A percentile compares a stretch with the other conserved stretches of the same genome.
These are phyloP conservation scores for Tephrocybe sp. DNA, from an alignment of 768 basidiomycete genomes.

Conservation along the genomic window DNA sequence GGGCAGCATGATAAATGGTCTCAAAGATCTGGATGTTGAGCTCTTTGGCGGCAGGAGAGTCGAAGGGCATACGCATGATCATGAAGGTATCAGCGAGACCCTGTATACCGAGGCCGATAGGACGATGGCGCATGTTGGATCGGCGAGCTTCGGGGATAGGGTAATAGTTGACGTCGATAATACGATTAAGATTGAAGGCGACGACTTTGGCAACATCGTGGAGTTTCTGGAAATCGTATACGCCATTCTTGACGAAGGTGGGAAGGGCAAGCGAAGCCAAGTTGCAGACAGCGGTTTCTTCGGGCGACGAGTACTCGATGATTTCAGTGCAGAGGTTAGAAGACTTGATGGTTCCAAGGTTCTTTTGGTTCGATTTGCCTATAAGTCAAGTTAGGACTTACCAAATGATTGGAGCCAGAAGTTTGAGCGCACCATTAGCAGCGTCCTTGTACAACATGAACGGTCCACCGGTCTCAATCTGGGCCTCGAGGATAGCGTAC, in stretches of 20 bases:
- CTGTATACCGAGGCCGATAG: constrained; percentile 96
- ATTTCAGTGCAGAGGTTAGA: constrained; percentile 99
- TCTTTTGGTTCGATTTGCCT: constrained; percentile 98
- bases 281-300: constrained; percentile 98
- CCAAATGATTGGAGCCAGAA: neutral
- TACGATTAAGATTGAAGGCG: constrained; percentile 86
- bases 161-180: constrained; percentile 96
- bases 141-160: constrained; percentile 87
- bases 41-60: constrained; percentile 78
- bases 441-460: constrained; percentile 99
- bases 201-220: constrained; percentile 95
- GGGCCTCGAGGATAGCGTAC: constrained; percentile 95
- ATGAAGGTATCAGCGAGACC: constrained; percentile 98
- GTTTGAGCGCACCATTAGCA: constrained; percentile 67
- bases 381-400: neutral
- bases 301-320: constrained; percentile 95
- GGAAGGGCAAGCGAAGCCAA: constrained; percentile 96
- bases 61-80: constrained; percentile 95
- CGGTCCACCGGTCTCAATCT: constrained; percentile 98
- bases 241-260: constrained; percentile 77
- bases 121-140: constrained; percentile 96
- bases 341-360: constrained; percentile 98
- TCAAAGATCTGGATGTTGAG: constrained; percentile 97
- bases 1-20: constrained; percentile 95
- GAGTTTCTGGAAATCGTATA: constrained; percentile 92